phyloP scores from a whole-genome alignment of 2,329 filamentous ascomycete species.

The Colletotrichum somersetense region DNA sequence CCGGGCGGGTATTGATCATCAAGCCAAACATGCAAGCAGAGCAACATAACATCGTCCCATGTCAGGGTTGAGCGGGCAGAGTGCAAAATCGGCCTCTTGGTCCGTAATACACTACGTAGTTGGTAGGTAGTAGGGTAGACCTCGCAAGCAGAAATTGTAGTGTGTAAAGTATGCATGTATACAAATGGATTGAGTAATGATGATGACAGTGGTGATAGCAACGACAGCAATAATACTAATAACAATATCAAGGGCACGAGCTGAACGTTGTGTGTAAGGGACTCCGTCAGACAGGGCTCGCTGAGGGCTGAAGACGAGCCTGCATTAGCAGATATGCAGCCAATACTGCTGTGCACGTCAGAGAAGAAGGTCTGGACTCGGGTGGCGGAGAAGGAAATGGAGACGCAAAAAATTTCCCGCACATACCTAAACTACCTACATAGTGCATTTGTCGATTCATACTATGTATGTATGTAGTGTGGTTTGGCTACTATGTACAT shows the following conservation, averaged over 20 bases:
- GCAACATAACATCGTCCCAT: slow-evolving; percentile 39
- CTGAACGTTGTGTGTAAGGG: slow-evolving; percentile 1
- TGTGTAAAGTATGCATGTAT: background rate
- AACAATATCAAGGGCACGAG: background rate
- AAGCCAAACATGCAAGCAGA: slow-evolving; percentile 28
- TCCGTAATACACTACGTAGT: background rate
- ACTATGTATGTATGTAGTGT: too few relatives aligned
- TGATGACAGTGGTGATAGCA: background rate
- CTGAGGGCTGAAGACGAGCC: slow-evolving; percentile 20
- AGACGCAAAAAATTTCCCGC: background rate
- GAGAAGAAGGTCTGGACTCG: background rate
- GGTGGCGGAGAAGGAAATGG: background rate
- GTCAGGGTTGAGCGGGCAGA: slow-evolving; percentile 28
- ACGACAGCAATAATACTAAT: background rate
- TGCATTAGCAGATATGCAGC: slow-evolving; percentile 33
- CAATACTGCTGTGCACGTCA: slow-evolving; percentile 15
- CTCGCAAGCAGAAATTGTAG: background rate
- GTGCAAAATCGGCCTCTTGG: slow-evolving; percentile 3
- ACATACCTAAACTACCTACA: too few relatives aligned
- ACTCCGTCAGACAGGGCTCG: slow-evolving; percentile 23
- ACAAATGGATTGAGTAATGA: background rate
- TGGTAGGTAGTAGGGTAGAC: too few relatives aligned
- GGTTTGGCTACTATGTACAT: too few relatives aligned
- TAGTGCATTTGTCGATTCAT: background rate
- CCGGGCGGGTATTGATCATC: slow-evolving; percentile 19